phyloP scores from a whole-genome alignment of 2,329 filamentous ascomycete species.

The Calonectria pauciramosa region DNA sequence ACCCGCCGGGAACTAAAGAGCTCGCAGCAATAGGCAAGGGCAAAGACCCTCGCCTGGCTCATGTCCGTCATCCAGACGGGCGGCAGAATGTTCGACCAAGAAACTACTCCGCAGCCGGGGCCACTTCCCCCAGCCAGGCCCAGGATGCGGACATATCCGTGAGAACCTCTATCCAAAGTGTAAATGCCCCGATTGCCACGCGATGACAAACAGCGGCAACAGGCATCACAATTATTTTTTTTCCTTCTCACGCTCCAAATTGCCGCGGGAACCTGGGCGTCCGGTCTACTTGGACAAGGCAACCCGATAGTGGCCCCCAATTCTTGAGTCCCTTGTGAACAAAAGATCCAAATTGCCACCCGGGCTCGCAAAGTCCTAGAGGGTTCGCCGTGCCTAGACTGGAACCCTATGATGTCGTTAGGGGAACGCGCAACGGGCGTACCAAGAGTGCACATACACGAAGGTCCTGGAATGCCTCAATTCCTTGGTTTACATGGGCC shows the following conservation, averaged over 20 bases:
- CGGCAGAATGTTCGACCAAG: slow-evolving; percentile 5
- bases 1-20: slow-evolving; percentile 43
- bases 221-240: background rate
- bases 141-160: background rate
- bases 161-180: background rate
- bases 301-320: slow-evolving; percentile 25
- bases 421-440: background rate
- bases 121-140: background rate
- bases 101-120: slow-evolving; percentile 1
- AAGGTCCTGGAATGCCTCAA: slow-evolving; percentile 9
- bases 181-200: background rate
- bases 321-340: slow-evolving; percentile 6
- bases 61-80: slow-evolving; percentile 20
- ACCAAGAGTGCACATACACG: background rate
- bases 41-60: background rate
- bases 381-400: background rate
- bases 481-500: background rate
- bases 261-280: background rate
- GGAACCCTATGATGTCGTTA: slow-evolving; percentile 3
- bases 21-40: slow-evolving; percentile 12
- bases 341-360: slow-evolving; percentile 22
- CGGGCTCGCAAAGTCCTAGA: background rate
- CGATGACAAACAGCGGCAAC: background rate
- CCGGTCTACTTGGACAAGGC: slow-evolving; percentile 7
- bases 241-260: background rate